Evolutionary conservation across 192 early-diverging fungal genomes (phyloP), one percentile per base, ranked within the genome.

Genomic region (Coemansia nantahalensis): DNA sequence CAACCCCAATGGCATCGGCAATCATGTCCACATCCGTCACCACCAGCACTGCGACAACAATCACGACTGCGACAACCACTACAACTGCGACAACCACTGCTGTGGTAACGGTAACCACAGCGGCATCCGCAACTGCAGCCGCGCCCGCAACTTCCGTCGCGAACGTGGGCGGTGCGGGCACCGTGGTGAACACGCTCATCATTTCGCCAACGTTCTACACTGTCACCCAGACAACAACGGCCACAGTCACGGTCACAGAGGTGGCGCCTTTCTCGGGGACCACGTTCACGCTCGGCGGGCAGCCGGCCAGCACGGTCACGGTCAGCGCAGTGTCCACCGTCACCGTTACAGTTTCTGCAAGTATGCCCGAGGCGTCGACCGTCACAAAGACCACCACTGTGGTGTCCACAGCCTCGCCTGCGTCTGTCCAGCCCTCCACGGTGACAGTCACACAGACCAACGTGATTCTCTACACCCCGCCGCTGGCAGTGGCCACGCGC

Each of bases 181-280:
- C 44, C 5, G 34, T 36, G 22, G 5, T 39, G 14, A 18, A 22
- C 9, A 52, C 46, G n/a, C 46, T 48, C 14, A 48, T 48, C 33
- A 48, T 48, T 10, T 34, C 46, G 6, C 46, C 46, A 1, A n/a
- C n/a, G 11, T 48, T 48, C 32, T 48, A 38, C 32, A 56, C 44
- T 3, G 37, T 56, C 15, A 56, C 54, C 19, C 24, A 10, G 7
- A 44, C 43, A 3, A 34, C 24, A 3, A 56, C 54, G 14, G 23
- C 30, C 10, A 56, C 54, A 1, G 22, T 26, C 5, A 56, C 54
- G 9, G 36, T 47, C 4, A 56, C 44, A 0, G 34, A 34, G 18
- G 26, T 14, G 5, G 21, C 17, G n/a, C 39, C 32, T 18, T 21
- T 19, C 30, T 4, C 28, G n/a, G 45, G 6, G 16, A 31, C 26